Evolutionary conservation across 257 asterid genomes (phyloP), one percentile per base, ranked within the genome.

Genomic region (Scutellaria minor): DNA sequence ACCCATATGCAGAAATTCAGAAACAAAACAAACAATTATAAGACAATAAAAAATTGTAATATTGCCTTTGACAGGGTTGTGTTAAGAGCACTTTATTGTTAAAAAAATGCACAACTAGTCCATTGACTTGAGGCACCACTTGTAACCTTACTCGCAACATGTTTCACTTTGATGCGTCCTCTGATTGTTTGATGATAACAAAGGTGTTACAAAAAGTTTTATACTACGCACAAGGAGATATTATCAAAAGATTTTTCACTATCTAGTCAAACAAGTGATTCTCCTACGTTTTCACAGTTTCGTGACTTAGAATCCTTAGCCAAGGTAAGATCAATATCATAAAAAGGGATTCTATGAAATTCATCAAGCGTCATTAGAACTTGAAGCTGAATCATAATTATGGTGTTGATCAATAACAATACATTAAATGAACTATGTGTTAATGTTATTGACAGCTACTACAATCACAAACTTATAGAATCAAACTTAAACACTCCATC

Each of bases 1-100:
- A 77, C 20, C 46, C 68, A 69, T 51, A 37, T 24, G 65, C 74
- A 73, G 62, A 50, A 55, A 46, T 54, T 50, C 41, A 45, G 61
- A 20, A 20, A 78, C 31, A 64, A 14, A 74, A 48, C 72, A 60
- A 52, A 47, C 53, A 27, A 31, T 40, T 62, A 35, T 7, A 24
- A 53, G 22, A 35, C 47, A 56, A 50, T 2, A 48, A 68, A 40
- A 59, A 7, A 42, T 14, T n/a, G 5, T 9, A 20, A 39, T 24
- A 35, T 9, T 41, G 37, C 35, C 35, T 41, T 24, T 27, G 51
- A 60, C 7, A 15, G 14, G 51, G 53, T 12, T 13, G n/a, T 47
- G 52, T 11, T 11, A 47, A 44, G 53, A 11, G 15, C 12, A 12
- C 13, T 47, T 10, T 14, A 13, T 14, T 4, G 37, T 31, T 24